These are phyloP conservation scores for Teunomyces stri DNA, from an alignment of 805 yeast species.

Conservation along the genomic window DNA sequence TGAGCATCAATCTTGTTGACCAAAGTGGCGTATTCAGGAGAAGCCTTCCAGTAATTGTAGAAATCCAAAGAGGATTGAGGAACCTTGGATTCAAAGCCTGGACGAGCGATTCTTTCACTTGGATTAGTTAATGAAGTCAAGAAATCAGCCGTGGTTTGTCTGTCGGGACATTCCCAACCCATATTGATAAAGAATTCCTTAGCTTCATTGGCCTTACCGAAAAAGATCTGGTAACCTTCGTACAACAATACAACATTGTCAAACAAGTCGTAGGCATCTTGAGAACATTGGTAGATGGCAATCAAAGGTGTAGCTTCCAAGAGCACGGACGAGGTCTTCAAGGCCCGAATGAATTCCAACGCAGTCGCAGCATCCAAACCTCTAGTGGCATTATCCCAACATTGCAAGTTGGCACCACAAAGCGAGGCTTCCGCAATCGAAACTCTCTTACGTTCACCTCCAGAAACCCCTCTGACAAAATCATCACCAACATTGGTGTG, in stretches of 20 bases:
- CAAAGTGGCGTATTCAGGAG: constrained; percentile 24
- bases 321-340: constrained; percentile 56
- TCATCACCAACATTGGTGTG: constrained; percentile 67
- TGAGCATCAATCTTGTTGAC: constrained; percentile 26
- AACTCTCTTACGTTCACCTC: constrained; percentile 73
- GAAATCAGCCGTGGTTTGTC: constrained; percentile 38
- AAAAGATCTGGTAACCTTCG: constrained; percentile 59
- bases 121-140: constrained; percentile 31
- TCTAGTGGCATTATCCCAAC: constrained; percentile 81
- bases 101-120: constrained; percentile 31
- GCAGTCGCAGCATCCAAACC: constrained; percentile 85
- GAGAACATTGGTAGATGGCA: constrained; percentile 68
- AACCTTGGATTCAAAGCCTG: constrained; percentile 31
- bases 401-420: constrained; percentile 52
- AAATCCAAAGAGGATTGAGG: constrained; percentile 29
- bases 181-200: constrained; percentile 35
- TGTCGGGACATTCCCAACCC: constrained; percentile 41
- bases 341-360: constrained; percentile 62
- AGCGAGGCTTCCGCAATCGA: constrained; percentile 65
- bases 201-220: constrained; percentile 54
- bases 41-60: constrained; percentile 27
- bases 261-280: constrained; percentile 58
- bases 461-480: constrained; percentile 66
- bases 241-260: constrained; percentile 62
- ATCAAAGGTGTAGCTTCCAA: constrained; percentile 57